Conservation (phyloP, 2,329 filamentous ascomycete species). For the Coniochaeta ligniaria region DNA sequence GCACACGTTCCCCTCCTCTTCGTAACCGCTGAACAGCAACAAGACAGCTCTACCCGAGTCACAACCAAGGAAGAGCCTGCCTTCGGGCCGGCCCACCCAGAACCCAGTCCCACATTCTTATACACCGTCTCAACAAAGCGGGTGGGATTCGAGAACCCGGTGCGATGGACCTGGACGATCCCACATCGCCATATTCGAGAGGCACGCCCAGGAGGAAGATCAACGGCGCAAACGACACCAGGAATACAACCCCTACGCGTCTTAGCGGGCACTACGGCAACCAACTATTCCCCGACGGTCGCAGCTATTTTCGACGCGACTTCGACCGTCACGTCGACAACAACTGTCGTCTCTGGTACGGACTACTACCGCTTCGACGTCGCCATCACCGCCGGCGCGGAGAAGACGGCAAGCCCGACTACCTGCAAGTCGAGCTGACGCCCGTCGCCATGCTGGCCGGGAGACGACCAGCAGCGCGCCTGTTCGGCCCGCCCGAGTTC, state of each 20-base stretch:
- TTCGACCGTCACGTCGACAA: not conserved
- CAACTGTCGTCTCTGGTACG: not conserved
- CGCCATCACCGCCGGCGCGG: conserved; percentile 11
- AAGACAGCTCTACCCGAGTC: conserved; percentile 39
- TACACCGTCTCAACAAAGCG: conserved; percentile 25
- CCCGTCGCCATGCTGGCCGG: conserved; percentile 85
- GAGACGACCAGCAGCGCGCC: conserved; percentile 66
- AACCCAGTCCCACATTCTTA: conserved; percentile 20
- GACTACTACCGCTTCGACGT: conserved; percentile 7
- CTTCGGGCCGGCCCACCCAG: conserved; percentile 34
- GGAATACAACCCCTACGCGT: conserved; percentile 17
- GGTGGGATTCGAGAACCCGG: conserved; percentile 38
- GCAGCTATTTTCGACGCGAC: not conserved
- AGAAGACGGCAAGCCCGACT: conserved; percentile 9
- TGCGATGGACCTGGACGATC: conserved; percentile 41
- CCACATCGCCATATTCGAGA: conserved; percentile 1
- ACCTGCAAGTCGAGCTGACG: conserved; percentile 63
- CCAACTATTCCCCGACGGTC: conserved; percentile 4
- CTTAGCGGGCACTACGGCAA: conserved; percentile 12
- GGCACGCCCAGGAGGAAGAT: conserved; percentile 33
- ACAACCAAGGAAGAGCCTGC: conserved; percentile 43
- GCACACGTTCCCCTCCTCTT: conserved; percentile 40
- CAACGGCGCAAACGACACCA: conserved; percentile 26
- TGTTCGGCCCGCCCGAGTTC: conserved; percentile 68
- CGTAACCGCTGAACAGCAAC: conserved; percentile 22